A percentile compares a stretch with the other conserved stretches of the same genome.
Conservation (phyloP, 345 rosid species). For the Carallia brachiata region DNA sequence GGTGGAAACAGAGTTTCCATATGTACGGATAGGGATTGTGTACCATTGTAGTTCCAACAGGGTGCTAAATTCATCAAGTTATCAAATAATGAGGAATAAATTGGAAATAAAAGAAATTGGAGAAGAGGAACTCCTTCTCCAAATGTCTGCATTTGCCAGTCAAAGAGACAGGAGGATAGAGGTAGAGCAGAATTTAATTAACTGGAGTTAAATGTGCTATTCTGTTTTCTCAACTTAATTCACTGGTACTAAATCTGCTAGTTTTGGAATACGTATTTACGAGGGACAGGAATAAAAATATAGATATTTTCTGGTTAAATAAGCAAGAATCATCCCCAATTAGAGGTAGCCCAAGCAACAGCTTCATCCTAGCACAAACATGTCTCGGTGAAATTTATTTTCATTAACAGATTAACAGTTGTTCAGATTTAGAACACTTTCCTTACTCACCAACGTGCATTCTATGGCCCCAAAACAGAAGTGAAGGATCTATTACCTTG, state of each 20-base stretch:
- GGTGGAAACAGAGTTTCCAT: neutral
- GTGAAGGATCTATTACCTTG: conserved; percentile 41
- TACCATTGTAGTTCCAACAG: neutral
- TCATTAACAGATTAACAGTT: neutral
- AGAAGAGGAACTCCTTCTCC: neutral
- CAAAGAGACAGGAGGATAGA: neutral
- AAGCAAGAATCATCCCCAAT: neutral
- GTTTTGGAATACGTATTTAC: neutral
- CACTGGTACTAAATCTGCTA: too few relatives aligned
- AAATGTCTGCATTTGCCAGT: conserved; percentile 3
- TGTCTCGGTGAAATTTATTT: neutral
- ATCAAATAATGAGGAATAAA: neutral
- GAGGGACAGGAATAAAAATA: neutral
- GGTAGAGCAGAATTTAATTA: neutral
- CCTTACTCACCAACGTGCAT: neutral
- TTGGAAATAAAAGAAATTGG: neutral
- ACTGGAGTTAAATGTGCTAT: neutral
- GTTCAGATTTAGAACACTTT: neutral
- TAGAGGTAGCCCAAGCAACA: neutral
- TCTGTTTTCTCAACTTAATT: neutral
- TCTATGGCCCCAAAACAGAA: neutral
- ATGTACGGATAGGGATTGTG: conserved; percentile 1
- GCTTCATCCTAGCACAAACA: neutral
- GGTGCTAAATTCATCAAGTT: conserved; percentile 6
- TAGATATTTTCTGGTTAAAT: neutral